phyloP scores from a whole-genome alignment of 768 basidiomycete genomes.

The Tephrocybe sp. region DNA sequence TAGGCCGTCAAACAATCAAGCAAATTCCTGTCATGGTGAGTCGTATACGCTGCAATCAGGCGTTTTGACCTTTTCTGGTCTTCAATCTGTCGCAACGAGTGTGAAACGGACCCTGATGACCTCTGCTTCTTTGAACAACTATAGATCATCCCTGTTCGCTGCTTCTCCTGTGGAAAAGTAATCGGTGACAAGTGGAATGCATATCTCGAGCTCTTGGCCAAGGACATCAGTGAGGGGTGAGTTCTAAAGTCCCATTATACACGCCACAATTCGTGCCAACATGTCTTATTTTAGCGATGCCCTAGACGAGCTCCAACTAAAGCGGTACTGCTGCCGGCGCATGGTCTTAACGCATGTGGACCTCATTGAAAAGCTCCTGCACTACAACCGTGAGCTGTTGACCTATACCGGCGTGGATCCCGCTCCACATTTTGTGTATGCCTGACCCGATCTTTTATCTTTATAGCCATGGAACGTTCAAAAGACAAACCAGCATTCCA shows the following conservation, averaged over 20 bases:
- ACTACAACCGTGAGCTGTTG: constrained; percentile 85
- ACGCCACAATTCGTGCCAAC: not conserved
- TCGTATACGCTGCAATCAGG: no score
- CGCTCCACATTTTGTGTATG: not conserved
- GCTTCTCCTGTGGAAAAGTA: constrained; percentile 96
- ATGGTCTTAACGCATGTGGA: constrained; percentile 99
- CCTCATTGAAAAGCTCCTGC: constrained; percentile 93
- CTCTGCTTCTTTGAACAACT: not conserved
- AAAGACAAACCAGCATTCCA: constrained; percentile 39
- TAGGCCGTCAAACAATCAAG: no score
- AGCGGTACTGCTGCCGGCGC: constrained; percentile 93
- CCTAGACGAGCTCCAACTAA: constrained; percentile 84
- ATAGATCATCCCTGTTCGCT: constrained; percentile 96
- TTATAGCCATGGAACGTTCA: constrained; percentile 47
- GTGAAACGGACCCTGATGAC: not conserved
- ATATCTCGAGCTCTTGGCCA: constrained; percentile 79
- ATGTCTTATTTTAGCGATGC: constrained; percentile 65
- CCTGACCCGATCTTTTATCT: not conserved
- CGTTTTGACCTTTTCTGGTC: no score
- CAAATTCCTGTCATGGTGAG: no score
- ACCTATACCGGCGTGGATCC: not conserved
- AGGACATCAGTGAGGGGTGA: constrained; percentile 88
- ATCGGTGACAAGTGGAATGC: constrained; percentile 95
- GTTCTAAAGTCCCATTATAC: constrained; percentile 23
- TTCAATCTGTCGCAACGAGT: no score